Conservation (phyloP, 2,329 filamentous ascomycete species). For the Mollisia scopiformis region DNA sequence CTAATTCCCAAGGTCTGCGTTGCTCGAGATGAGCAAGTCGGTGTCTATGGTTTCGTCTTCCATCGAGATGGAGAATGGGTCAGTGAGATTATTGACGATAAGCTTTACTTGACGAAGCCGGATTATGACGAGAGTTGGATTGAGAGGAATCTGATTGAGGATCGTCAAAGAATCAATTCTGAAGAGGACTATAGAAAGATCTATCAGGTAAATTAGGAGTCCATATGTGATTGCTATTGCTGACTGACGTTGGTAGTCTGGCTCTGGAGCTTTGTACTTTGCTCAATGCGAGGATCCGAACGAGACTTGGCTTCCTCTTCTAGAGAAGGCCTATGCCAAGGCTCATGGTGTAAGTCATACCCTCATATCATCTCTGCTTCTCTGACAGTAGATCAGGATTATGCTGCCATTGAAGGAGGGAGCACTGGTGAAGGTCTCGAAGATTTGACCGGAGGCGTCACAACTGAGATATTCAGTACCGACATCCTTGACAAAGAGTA, state of each 20-base stretch:
- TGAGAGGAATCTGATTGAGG: constrained; percentile 46
- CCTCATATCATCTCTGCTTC: neutral
- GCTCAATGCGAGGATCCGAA: constrained; percentile 75
- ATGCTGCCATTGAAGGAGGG: constrained; percentile 73
- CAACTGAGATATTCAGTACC: constrained; percentile 67
- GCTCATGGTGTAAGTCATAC: constrained; percentile 59
- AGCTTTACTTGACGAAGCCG: constrained; percentile 79
- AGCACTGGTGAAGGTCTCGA: constrained; percentile 61
- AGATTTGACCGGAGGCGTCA: constrained; percentile 70
- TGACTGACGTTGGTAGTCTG: constrained; percentile 37
- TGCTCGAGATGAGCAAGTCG: constrained; percentile 55
- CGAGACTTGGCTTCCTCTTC: constrained; percentile 80
- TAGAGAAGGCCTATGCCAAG: constrained; percentile 86
- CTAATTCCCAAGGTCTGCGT: constrained; percentile 50
- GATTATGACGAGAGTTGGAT: constrained; percentile 71
- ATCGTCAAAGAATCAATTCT: constrained; percentile 63
- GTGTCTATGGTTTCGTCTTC: constrained; percentile 89
- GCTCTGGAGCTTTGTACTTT: constrained; percentile 78
- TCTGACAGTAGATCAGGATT: constrained; percentile 46
- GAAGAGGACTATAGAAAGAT: constrained; percentile 57
- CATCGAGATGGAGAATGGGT: constrained; percentile 88
- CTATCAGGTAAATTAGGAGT: constrained; percentile 49
- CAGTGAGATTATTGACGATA: constrained; percentile 88
- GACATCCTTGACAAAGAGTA: constrained; percentile 78
- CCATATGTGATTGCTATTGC: neutral